Conservation (phyloP, 768 basidiomycete species). For the Kwoniella dejecticola region DNA sequence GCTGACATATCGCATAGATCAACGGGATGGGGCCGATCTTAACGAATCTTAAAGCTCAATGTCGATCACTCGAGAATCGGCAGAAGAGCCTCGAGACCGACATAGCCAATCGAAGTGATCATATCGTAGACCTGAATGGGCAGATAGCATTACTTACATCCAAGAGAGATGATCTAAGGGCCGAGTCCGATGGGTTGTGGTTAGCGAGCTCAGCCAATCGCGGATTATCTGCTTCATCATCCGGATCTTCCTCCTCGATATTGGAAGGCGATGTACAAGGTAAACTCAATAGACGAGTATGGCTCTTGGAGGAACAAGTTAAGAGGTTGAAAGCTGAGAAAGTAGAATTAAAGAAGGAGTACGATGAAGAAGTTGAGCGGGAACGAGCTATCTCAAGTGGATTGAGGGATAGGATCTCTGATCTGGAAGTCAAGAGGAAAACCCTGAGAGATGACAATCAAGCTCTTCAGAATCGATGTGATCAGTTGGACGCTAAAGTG, state of each 20-base stretch:
- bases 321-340: constrained; percentile 6
- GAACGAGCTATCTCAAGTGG: constrained; percentile 33
- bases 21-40: constrained; percentile 1
- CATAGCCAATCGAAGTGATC: not conserved
- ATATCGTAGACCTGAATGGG: not conserved
- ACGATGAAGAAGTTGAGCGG: constrained; percentile 19
- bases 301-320: constrained; percentile 23
- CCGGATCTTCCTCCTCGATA: not conserved
- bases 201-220: constrained; percentile 19
- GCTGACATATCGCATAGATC: constrained; percentile 1
- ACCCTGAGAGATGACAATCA: constrained; percentile 11
- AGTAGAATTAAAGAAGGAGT: constrained; percentile 3
- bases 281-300: constrained; percentile 26
- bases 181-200: too few relatives aligned
- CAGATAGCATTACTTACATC: constrained; percentile 17
- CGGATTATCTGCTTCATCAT: constrained; percentile 4
- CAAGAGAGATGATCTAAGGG: constrained; percentile 18
- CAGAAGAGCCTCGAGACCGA: constrained; percentile 14
- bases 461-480: constrained; percentile 3
- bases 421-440: constrained; percentile 33
- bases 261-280: constrained; percentile 22
- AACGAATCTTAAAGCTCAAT: constrained; percentile 15
- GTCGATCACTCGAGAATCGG: constrained; percentile 14
- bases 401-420: constrained; percentile 42
- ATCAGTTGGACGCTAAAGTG: not conserved